Evolutionary conservation across 2,329 filamentous ascomycete species (phyloP).

Genomic region (Ophiognomonia clavigignenti-juglandacearum): DNA sequence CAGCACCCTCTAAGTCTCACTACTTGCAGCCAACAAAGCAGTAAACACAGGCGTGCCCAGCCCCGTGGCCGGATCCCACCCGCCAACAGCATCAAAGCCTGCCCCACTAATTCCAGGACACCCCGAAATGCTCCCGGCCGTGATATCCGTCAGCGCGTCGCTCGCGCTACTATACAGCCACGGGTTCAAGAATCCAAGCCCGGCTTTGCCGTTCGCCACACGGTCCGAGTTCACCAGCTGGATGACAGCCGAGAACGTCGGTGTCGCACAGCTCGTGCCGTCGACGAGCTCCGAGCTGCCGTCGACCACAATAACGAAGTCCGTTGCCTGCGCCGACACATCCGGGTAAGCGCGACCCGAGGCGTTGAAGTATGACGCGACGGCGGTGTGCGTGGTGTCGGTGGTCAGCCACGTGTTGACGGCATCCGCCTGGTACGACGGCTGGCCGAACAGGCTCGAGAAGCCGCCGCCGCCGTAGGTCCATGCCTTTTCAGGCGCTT

Average conservation of each 20-base stretch:
- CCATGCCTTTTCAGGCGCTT: slow-evolving; percentile 47
- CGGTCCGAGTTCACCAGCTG: slow-evolving; percentile 48
- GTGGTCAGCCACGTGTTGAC: slow-evolving; percentile 21
- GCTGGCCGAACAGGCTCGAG: slow-evolving; percentile 40
- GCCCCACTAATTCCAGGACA: slow-evolving; percentile 9
- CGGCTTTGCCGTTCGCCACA: slow-evolving; percentile 35
- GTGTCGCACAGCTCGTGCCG: slow-evolving; percentile 38
- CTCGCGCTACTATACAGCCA: slow-evolving; percentile 17
- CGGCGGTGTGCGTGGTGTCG: slow-evolving; percentile 4
- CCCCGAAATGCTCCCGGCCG: slow-evolving; percentile 1
- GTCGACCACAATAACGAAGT: slow-evolving; percentile 15
- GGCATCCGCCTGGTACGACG: slow-evolving; percentile 35
- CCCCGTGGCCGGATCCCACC: slow-evolving; percentile 14
- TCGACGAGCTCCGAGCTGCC: neutral
- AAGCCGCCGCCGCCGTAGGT: slow-evolving; percentile 49
- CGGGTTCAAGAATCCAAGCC: slow-evolving; percentile 37
- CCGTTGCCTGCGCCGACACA: slow-evolving; percentile 32
- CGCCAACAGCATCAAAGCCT: slow-evolving; percentile 11
- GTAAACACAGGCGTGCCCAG: slow-evolving; percentile 15
- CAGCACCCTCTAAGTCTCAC: too few relatives aligned
- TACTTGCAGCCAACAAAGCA: slow-evolving; percentile 10
- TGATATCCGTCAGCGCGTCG: slow-evolving; percentile 20
- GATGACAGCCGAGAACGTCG: slow-evolving; percentile 47
- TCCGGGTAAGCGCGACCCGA: slow-evolving; percentile 14
- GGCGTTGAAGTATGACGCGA: slow-evolving; percentile 33